phyloP scores from a whole-genome alignment of 352 stramenopile genomes.

The Globisporangium yorkense region DNA sequence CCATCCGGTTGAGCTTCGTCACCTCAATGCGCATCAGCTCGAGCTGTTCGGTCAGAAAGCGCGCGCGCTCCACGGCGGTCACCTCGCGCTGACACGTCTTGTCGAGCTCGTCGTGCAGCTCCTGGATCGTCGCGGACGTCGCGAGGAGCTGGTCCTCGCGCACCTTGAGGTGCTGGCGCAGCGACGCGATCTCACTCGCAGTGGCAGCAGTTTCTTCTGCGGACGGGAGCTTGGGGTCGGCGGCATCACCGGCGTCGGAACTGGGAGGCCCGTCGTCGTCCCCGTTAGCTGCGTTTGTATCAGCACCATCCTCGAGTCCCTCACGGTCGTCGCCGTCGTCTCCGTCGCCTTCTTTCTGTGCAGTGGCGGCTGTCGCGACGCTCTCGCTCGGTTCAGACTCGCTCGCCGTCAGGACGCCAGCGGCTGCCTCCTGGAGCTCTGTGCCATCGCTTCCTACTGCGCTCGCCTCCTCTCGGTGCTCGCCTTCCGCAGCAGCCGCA shows the following conservation, averaged over 20 bases:
- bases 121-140: constrained; percentile 51
- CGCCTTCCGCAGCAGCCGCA: too few relatives aligned
- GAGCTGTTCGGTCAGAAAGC: constrained; percentile 56
- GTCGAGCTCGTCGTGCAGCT: constrained; percentile 76
- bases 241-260: not conserved
- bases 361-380: too few relatives aligned
- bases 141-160: constrained; percentile 65
- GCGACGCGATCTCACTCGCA: constrained; percentile 9
- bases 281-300: constrained; percentile 1
- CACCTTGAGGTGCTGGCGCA: constrained; percentile 38
- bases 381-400: too few relatives aligned
- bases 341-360: too few relatives aligned
- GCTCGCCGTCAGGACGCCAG: too few relatives aligned
- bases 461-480: too few relatives aligned
- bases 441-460: too few relatives aligned
- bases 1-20: constrained; percentile 43
- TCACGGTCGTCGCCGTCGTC: too few relatives aligned
- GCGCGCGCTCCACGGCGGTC: constrained; percentile 48
- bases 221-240: not conserved
- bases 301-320: not conserved
- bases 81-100: constrained; percentile 63
- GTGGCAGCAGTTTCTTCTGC: not conserved
- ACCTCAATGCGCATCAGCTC: constrained; percentile 59
- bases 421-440: too few relatives aligned
- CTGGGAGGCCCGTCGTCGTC: not conserved